Evolutionary conservation across 345 rosid species (phyloP).

Genomic region (Hibiscus tridactylites): DNA sequence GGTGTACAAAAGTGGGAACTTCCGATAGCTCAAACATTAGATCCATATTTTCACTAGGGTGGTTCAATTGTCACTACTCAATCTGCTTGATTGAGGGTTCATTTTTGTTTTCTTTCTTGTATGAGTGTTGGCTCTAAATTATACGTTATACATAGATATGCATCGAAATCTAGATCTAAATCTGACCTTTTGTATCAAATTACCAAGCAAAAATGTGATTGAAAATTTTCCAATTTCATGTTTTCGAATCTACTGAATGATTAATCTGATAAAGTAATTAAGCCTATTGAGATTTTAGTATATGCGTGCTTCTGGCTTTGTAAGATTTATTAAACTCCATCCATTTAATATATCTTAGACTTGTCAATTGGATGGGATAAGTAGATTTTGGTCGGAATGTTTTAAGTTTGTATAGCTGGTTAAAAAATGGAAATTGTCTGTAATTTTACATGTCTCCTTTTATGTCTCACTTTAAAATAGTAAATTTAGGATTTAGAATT

Average conservation of each 20-base stretch:
- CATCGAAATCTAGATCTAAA: background rate
- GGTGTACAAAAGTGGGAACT: constrained; percentile 2
- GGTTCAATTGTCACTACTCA: background rate
- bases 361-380: no score
- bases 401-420: no score
- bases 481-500: no score
- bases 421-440: no score
- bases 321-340: background rate
- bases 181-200: background rate
- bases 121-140: background rate
- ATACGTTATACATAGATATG: background rate
- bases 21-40: constrained; percentile 20
- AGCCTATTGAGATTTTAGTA: background rate
- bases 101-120: background rate
- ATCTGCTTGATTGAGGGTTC: constrained; percentile 7
- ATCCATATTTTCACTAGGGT: background rate
- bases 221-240: background rate
- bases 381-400: no score
- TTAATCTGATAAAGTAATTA: background rate
- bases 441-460: accelerated
- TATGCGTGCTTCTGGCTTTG: background rate
- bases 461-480: no score
- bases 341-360: no score
- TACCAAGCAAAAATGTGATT: background rate
- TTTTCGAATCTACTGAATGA: background rate